phyloP scores from a whole-genome alignment of 192 early-diverging fungal species.

The Ambispora gerdemannii region DNA sequence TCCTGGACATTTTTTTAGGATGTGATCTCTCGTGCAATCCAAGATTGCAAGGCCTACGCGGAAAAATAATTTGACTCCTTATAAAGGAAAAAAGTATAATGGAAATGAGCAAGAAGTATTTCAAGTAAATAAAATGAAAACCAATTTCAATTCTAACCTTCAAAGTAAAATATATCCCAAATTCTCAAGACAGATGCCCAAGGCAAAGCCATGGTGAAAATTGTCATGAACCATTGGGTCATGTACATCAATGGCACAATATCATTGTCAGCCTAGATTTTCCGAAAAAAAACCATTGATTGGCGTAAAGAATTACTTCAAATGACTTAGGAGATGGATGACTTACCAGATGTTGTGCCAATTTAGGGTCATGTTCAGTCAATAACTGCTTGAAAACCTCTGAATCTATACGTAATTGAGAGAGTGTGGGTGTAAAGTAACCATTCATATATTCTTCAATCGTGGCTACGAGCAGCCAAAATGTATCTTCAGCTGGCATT shows the following conservation, averaged over 20 bases:
- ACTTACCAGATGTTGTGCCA: constrained; percentile 67
- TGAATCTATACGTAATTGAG: constrained; percentile 77
- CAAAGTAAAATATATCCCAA: constrained; percentile 90
- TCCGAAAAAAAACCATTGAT: too few species aligned
- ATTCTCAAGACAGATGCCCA: constrained; percentile 85
- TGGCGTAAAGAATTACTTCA: too few species aligned
- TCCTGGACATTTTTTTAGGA: constrained; percentile 73
- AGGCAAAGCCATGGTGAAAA: constrained; percentile 82
- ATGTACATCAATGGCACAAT: constrained; percentile 86
- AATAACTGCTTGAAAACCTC: constrained; percentile 77
- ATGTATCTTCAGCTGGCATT: constrained; percentile 79
- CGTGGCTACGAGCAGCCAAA: constrained; percentile 82
- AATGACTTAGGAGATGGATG: too few species aligned
- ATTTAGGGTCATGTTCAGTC: constrained; percentile 58
- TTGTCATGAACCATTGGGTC: constrained; percentile 91
- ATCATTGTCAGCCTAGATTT: constrained; percentile 59
- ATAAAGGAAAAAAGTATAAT: constrained; percentile 9
- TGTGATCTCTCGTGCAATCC: constrained; percentile 53
- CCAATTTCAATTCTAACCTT: constrained; percentile 45
- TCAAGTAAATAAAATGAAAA: neutral
- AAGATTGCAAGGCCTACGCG: constrained; percentile 77
- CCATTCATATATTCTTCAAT: constrained; percentile 71
- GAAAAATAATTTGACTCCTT: constrained; percentile 80
- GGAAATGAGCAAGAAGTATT: too few species aligned
- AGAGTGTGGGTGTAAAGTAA: constrained; percentile 73